Conservation (phyloP, 495 filamentous ascomycete genomes). For the Filosporella fistucella region DNA sequence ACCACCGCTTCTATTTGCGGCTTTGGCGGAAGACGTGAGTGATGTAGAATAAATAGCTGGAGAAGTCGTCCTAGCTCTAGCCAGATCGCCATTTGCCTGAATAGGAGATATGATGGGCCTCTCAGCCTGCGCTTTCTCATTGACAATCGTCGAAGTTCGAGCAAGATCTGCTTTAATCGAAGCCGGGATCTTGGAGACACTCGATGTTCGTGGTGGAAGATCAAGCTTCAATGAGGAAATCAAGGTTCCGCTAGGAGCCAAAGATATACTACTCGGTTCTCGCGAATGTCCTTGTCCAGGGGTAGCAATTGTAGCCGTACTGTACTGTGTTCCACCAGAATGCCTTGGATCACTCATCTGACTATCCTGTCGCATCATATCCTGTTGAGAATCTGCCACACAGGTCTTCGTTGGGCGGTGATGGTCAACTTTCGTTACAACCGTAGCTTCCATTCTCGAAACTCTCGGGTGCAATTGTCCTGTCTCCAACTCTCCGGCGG, state of each 20-base stretch:
- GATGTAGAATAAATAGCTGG: not conserved
- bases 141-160: not conserved
- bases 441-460: not conserved
- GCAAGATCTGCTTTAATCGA: conserved; percentile 1
- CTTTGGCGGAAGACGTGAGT: no score
- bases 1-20: no score
- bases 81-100: not conserved
- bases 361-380: not conserved
- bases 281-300: conserved; percentile 5
- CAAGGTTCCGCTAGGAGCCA: conserved; percentile 2
- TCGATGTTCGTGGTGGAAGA: conserved; percentile 8
- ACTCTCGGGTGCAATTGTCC: not conserved
- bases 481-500: no score
- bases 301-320: conserved; percentile 2
- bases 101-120: not conserved
- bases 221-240: conserved; percentile 6
- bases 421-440: not conserved
- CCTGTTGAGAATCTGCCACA: not conserved
- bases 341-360: conserved; percentile 15
- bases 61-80: not conserved
- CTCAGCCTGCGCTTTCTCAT: not conserved
- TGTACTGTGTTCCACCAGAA: conserved; percentile 19
- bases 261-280: conserved; percentile 17
- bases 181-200: not conserved
- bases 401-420: not conserved